Evolutionary conservation across 129 eudicot species (phyloP).

Genomic region (Artemisia argyi): DNA sequence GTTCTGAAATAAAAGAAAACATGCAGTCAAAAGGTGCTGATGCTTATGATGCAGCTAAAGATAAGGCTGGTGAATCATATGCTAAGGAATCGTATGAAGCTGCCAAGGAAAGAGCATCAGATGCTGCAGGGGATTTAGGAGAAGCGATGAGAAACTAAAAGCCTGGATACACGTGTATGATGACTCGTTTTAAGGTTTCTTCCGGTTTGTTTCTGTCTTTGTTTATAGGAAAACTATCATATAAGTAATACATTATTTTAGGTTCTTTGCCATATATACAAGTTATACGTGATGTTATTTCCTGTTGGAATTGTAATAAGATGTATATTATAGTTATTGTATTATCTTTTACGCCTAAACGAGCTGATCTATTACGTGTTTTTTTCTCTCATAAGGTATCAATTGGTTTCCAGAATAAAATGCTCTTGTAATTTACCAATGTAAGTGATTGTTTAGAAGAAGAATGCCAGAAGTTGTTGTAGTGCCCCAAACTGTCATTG

Average conservation of each 20-base stretch:
- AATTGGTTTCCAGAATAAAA: not conserved
- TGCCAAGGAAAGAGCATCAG: not conserved
- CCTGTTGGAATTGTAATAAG: not conserved
- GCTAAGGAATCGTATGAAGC: not conserved
- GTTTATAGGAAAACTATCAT: not conserved
- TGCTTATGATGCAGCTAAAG: not conserved
- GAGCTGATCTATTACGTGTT: not conserved
- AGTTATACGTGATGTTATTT: conserved; percentile 1
- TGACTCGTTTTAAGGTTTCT: not conserved
- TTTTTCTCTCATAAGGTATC: not conserved
- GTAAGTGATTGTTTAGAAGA: too few species aligned
- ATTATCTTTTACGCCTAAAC: not conserved
- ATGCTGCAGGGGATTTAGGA: conserved; percentile 17
- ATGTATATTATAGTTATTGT: conserved; percentile 4
- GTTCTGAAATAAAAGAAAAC: conserved; percentile 12
- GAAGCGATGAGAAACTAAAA: conserved; percentile 5
- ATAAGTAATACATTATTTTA: not conserved
- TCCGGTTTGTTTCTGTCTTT: not conserved
- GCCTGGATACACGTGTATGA: not conserved
- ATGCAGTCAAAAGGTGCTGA: not conserved
- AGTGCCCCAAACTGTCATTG: too few species aligned
- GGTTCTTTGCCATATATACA: not conserved
- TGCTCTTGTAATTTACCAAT: not conserved
- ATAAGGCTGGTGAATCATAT: not conserved
- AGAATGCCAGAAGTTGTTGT: too few species aligned